Evolutionary conservation across 306 rosid genomes (phyloP), one percentile per base, ranked within the genome.

Genomic region (Ammopiptanthus mongolicus): DNA sequence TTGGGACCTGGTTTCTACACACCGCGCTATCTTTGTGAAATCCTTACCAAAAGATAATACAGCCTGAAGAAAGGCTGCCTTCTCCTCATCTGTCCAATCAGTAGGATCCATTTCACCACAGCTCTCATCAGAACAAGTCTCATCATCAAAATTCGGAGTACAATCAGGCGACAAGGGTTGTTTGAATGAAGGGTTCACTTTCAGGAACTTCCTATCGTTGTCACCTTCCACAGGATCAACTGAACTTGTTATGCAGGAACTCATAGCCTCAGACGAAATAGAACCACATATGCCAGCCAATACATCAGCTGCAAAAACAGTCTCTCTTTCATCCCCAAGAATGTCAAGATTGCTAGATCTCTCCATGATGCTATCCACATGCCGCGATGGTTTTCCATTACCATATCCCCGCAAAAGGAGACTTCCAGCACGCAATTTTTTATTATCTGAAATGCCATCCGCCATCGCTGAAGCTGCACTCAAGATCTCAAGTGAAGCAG

Each of bases 51-150:
- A 86, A 28, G 94, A 86, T 5, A 94, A 90, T 62, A 96, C 90
- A 34, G 98, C 99, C 87, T 76, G 93, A 55, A 96, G 75, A 81
- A 96, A 92, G 67, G 83, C 74, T 5, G 94, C 78, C 79, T 86
- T 96, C 80, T 96, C 99, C 65, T 82, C 91, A 60, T 96, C 99
- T 23, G 97, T 89, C 99, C 99, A 96, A 25, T 87, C 89, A 50
- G 83, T 29, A 51, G 91, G 86, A 80, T 90, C 97, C 88, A 89
- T 89, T 78, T 96, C 97, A 25, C 84, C 99, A 67, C 94, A 89
- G 84, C 98, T 96, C 64, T 90, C 97, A 83, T 96, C 98, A 8
- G 99, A 96, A 80, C 96, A 92, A 73, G 94, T 86, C 34, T 84
- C 99, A 23, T 88, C 93, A 69, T 91, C 96, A 52, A 69, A 85